phyloP scores from a whole-genome alignment of 2,329 filamentous ascomycete genomes.

The Botrytis tulipae region DNA sequence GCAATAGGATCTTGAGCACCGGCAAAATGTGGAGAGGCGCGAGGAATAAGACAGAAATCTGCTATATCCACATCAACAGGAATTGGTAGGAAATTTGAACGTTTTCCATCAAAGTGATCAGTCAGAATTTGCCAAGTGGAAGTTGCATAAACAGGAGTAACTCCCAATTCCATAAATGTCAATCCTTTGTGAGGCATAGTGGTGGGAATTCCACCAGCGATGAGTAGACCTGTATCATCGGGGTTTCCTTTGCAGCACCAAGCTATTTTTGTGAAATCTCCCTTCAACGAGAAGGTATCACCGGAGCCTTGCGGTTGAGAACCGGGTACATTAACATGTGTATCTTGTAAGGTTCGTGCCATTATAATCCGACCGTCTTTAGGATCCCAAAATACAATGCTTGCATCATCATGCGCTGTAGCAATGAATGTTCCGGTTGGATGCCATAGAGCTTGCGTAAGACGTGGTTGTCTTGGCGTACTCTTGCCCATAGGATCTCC shows the following conservation, averaged over 20 bases:
- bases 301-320: constrained; percentile 39
- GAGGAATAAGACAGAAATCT: constrained; percentile 81
- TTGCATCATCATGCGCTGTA: constrained; percentile 60
- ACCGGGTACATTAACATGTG: constrained; percentile 68
- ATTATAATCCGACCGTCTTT: constrained; percentile 83
- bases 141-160: constrained; percentile 87
- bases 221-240: constrained; percentile 84
- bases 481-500: constrained; percentile 62
- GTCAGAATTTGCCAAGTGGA: constrained; percentile 83
- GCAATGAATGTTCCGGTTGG: constrained; percentile 60
- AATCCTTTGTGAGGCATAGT: constrained; percentile 71
- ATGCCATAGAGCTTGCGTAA: constrained; percentile 90
- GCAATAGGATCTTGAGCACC: constrained; percentile 91
- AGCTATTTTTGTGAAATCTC: constrained; percentile 73
- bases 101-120: constrained; percentile 76
- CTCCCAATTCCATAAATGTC: constrained; percentile 84
- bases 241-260: constrained; percentile 96
- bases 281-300: constrained; percentile 57
- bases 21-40: constrained; percentile 77
- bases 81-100: constrained; percentile 67
- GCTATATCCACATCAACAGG: constrained; percentile 74
- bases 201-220: constrained; percentile 75
- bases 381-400: constrained; percentile 89
- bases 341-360: constrained; percentile 75
- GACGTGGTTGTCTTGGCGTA: constrained; percentile 63